These are phyloP conservation scores for Sclerotinia nivalis DNA, from an alignment of 2,329 filamentous ascomycete species.

Conservation along the genomic window DNA sequence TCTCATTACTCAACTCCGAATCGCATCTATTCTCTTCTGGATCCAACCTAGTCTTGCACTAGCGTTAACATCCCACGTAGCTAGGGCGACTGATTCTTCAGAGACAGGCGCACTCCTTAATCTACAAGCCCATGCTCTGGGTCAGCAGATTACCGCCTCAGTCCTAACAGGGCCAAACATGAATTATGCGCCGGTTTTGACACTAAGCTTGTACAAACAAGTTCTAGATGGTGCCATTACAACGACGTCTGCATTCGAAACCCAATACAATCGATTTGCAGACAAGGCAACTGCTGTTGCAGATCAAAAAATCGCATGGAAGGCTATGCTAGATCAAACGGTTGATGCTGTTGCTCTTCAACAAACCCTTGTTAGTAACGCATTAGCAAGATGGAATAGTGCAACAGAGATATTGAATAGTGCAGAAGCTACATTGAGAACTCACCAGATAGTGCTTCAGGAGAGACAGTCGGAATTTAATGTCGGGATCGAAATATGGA, in stretches of 20 bases:
- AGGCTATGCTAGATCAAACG: background rate
- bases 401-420: background rate
- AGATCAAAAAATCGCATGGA: constrained; percentile 9
- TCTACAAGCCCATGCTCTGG: background rate
- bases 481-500: background rate
- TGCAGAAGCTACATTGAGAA: background rate
- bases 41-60: background rate
- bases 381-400: background rate
- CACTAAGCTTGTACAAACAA: background rate
- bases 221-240: constrained; percentile 2
- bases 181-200: background rate
- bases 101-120: background rate
- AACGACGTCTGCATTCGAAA: background rate
- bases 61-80: constrained; percentile 1
- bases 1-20: background rate
- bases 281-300: background rate
- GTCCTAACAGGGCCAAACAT: constrained; percentile 4
- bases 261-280: constrained; percentile 9
- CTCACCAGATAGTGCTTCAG: background rate
- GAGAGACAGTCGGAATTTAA: background rate
- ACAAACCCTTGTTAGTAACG: constrained; percentile 1
- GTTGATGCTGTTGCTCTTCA: background rate
- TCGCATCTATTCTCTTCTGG: background rate
- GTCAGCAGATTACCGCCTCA: background rate
- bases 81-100: background rate